Conservation (phyloP, 768 basidiomycete species). For the Royoungia palumana region DNA sequence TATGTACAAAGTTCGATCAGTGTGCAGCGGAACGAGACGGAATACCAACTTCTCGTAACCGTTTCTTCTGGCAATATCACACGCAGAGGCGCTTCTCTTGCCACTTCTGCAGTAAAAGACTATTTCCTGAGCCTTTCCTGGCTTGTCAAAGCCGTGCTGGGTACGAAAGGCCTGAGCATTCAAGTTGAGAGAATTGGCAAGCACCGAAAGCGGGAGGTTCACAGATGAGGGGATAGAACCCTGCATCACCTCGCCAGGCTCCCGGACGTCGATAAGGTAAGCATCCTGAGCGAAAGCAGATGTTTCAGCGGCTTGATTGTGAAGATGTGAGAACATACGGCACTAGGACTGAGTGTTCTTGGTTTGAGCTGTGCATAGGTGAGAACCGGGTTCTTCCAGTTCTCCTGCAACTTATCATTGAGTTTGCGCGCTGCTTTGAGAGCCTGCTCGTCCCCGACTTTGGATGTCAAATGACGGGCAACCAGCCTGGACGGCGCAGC, state of each 20-base stretch:
- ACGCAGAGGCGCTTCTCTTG: slow-evolving; percentile 74
- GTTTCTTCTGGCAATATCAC: slow-evolving; percentile 76
- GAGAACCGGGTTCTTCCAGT: slow-evolving; percentile 75
- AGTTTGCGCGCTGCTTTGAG: slow-evolving; percentile 30
- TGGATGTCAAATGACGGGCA: slow-evolving; percentile 36
- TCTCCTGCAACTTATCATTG: slow-evolving; percentile 46
- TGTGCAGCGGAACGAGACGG: background rate
- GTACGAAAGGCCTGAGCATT: slow-evolving; percentile 52
- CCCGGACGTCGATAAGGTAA: slow-evolving; percentile 87
- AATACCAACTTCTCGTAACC: slow-evolving; percentile 73
- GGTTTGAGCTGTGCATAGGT: slow-evolving; percentile 81
- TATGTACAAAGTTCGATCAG: slow-evolving; percentile 18
- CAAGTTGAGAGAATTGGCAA: slow-evolving; percentile 64
- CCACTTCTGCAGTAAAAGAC: slow-evolving; percentile 93
- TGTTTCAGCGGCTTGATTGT: slow-evolving; percentile 7
- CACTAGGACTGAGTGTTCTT: slow-evolving; percentile 69
- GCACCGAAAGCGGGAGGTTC: slow-evolving; percentile 80
- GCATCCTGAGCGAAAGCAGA: slow-evolving; percentile 44
- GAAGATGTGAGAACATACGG: slow-evolving; percentile 36
- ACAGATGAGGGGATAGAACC: slow-evolving; percentile 92
- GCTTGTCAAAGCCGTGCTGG: slow-evolving; percentile 74
- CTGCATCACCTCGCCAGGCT: slow-evolving; percentile 85
- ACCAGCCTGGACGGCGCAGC: slow-evolving; percentile 10
- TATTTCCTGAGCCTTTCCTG: slow-evolving; percentile 64
- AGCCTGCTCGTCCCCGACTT: slow-evolving; percentile 22